Evolutionary conservation across 1,139 yeast species (phyloP), one percentile per base, ranked within the genome.

Genomic region (Geotrichum aggregatum): DNA sequence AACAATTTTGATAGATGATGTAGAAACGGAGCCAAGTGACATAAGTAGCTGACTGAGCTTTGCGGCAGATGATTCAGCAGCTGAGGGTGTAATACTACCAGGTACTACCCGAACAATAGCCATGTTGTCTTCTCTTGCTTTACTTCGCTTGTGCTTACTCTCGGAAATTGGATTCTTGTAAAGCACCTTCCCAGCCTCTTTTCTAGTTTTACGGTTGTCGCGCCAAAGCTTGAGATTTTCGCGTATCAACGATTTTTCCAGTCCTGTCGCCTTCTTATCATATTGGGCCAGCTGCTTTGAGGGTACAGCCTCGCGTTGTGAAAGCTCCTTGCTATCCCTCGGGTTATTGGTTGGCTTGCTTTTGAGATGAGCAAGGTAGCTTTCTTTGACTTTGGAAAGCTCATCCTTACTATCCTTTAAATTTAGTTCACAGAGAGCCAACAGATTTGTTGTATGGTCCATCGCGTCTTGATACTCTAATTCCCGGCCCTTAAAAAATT

Each of bases 131-230:
- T 48, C 51, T 1, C 51, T 41, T 10, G 21, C 35, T 19, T 48
- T 48, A 26, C 51, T 48, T 26, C 51, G 35, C 11, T 33, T 41
- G 35, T 48, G 46, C 24, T 6, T 16, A 22, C 51, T 48, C 21
- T 31, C 16, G 21, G 19, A 33, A 5, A 42, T 19, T 11, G 46
- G 47, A 11, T 19, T 21, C 11, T 28, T 26, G 34, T 41, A 18
- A 2, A 48, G 14, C 16, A 36, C 19, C 26, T 48, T 48, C n/a
- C 26, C 39, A 6, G 30, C 42, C 30, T n/a, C 19, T 11, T 14
- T 10, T 13, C 14, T 19, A 3, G 30, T 14, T 21, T 48, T 48
- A 11, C 36, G 19, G 26, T 22, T 13, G n/a, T 41, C 51, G 7
- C 51, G 35, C 24, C 26, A 33, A n/a, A 48, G 38, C 16, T 7